Percentiles rank a stretch among this genome's conserved stretches.
phyloP scores from a whole-genome alignment of 2,329 filamentous ascomycete genomes.

The Hypoxylon sp. region DNA sequence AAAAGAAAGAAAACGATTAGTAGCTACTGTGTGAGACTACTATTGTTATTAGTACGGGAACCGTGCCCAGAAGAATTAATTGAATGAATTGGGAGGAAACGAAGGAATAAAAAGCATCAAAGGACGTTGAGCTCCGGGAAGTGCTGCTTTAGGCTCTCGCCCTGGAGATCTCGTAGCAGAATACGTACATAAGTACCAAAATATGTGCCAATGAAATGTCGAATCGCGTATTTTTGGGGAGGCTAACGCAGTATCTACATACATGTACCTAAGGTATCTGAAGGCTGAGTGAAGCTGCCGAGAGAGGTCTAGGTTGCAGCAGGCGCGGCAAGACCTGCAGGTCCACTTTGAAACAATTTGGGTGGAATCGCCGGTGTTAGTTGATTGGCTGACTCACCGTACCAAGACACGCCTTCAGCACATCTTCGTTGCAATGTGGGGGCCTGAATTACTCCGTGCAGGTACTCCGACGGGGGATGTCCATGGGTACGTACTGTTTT shows the following conservation, averaged over 20 bases:
- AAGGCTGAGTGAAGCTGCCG: conserved; percentile 25
- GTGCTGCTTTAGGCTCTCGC: conserved; percentile 29
- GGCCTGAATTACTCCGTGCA: conserved; percentile 4
- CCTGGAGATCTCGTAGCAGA: conserved; percentile 34
- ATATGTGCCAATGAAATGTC: conserved; percentile 24
- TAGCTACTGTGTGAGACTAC: conserved; percentile 6
- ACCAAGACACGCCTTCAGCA: conserved; percentile 15
- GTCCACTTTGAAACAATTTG: conserved; percentile 28
- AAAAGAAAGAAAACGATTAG: conserved; percentile 8
- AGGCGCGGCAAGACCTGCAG: conserved; percentile 36
- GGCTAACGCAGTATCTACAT: conserved; percentile 11
- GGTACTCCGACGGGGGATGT: not conserved
- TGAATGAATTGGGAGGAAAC: conserved; percentile 21
- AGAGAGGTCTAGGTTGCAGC: conserved; percentile 18
- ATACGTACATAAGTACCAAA: conserved; percentile 2
- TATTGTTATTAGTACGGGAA: conserved; percentile 23
- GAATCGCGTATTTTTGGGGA: conserved; percentile 12
- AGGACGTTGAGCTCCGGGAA: conserved; percentile 26
- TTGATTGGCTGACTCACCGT: conserved; percentile 24
- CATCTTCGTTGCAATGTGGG: conserved; percentile 22
- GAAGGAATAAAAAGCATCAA: conserved; percentile 20
- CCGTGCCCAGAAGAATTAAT: conserved; percentile 29
- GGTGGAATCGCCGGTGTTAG: not conserved
- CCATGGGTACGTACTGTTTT: conserved; percentile 1
- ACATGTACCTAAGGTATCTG: not conserved